Percentiles rank a stretch among this genome's conserved stretches.
These are phyloP conservation scores for Melanogaster broomeanus DNA, from an alignment of 768 basidiomycete species.

Conservation along the genomic window DNA sequence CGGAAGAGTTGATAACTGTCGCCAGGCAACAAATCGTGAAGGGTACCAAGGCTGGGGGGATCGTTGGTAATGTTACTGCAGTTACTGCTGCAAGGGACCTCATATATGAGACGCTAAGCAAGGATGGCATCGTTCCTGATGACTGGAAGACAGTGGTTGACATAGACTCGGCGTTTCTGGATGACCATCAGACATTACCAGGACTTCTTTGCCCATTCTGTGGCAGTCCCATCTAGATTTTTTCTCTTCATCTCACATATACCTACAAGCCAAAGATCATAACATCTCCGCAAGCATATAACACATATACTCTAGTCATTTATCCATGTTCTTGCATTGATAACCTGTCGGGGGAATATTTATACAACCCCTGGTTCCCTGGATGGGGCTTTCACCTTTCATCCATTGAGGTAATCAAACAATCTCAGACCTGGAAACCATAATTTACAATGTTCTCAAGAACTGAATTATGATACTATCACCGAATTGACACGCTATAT, in stretches of 20 bases:
- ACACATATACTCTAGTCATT: background rate
- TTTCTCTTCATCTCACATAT: background rate
- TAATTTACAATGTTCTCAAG: background rate
- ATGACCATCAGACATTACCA: constrained; percentile 20
- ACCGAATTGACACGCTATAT: constrained; percentile 3
- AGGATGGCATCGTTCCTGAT: constrained; percentile 30
- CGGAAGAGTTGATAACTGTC: constrained; percentile 38
- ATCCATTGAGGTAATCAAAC: too few species aligned
- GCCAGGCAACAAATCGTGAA: constrained; percentile 58
- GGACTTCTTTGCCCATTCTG: constrained; percentile 46
- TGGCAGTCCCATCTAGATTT: constrained; percentile 40
- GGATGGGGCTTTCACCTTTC: too few species aligned
- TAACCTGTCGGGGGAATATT: too few species aligned
- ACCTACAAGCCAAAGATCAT: too few species aligned
- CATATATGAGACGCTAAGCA: constrained; percentile 42
- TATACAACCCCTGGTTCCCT: too few species aligned
- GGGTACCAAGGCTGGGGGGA: constrained; percentile 42
- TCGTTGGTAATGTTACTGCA: constrained; percentile 51
- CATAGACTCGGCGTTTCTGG: constrained; percentile 21
- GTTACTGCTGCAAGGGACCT: constrained; percentile 50
- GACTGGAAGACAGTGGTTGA: constrained; percentile 42
- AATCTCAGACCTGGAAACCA: too few species aligned
- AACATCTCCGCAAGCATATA: background rate
- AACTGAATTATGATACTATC: constrained; percentile 12
- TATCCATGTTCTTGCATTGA: too few species aligned